Base-by-base conservation (phyloP, 257 asterid genomes). In the Przewalskia tangutica region DNA sequence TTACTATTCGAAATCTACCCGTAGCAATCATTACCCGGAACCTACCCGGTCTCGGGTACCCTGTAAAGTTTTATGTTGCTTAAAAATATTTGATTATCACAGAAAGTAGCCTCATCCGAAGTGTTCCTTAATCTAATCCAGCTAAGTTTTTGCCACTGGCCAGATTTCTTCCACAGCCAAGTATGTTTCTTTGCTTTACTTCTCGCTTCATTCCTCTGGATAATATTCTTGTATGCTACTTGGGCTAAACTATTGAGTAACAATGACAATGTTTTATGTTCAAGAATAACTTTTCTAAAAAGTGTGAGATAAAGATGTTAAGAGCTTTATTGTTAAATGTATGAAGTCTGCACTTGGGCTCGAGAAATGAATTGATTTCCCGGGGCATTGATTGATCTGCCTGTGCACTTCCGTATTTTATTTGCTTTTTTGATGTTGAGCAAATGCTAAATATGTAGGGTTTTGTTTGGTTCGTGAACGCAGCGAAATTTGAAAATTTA, bases 111-210 rank as follows among this genome's bases (percentile, higher is more conserved):
- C n/a, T n/a, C n/a, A n/a, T n/a, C n/a, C n/a, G n/a, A n/a, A n/a
- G n/a, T n/a, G n/a, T n/a, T n/a, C n/a, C n/a, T n/a, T n/a, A n/a
- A n/a, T n/a, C n/a, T n/a, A n/a, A 96, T 84, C 98, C 98, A 1
- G 93, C 95, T 62, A 95, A 95, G 90, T 96, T 95, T 58, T 86
- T 95, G 89, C 98, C 98, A 0, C 92, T 93, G 4, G 55, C 97
- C 18, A 90, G 97, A 91, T 94, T 94, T 77, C 92, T 93, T 77
- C 58, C 95, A 48, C 98, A 87, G 85, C 98, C 0, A 95, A 95
- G 98, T 95, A 92, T 44, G 93, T 75, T 55, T 13, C 63, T 56
- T 84, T 36, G 48, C 67, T 18, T 8, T 7, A 48, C 44, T 4
- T 48, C 14, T 46, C 4, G 1, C 44, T 73, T 20, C 2, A 2